Base-by-base conservation (phyloP, 768 basidiomycete species). In the Boletus rubescentipes region DNA sequence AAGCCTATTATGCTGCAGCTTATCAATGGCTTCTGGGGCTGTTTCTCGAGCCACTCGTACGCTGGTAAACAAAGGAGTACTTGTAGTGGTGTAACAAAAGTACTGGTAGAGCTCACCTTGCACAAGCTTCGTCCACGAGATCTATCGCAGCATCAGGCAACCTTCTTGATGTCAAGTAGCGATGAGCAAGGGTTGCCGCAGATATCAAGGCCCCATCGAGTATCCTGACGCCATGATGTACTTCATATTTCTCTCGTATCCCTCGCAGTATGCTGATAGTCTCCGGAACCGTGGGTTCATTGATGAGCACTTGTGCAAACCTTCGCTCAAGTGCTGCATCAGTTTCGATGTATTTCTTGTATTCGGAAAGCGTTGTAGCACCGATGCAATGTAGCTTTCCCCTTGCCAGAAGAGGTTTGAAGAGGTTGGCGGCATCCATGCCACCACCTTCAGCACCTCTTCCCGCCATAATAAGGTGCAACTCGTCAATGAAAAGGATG, bases 241-340 rank as follows among this genome's bases (percentile, higher is more conserved):
- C 91, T 69, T 92, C 89, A 68, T 97, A 97, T 70, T 93, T 93
- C 67, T 96, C 93, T 39, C 90, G 80, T 67, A 98, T 93, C 53
- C 96, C 96, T 59, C 96, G 87, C 35, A 98, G 79, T 57, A 98
- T 98, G 60, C 81, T 89, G 73, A 98, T 93, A 0, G 96, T 89
- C 60, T 96, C 93, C 5, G 87, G 72, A 1, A 98, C 95, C 11
- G 77, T 75, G 0, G 96, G 96, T 67, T 98, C 96, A 61, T 93
- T 93, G 54, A 98, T 85, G 26, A 95, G 66, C 38, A 98, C 93
- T 69, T 97, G 93, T 3, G 94, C 92, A 69, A 96, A 95, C 60
- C 94, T 81, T 58, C 94, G 83, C 65, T 95, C 93, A 49, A 96
- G 78, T 7, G 93, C 93, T 31, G 90, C 86, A 63, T 96, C 94